A percentile compares a stretch with the other conserved stretches of the same genome.
Evolutionary conservation across 2,329 filamentous ascomycete genomes (phyloP).

Genomic region (Clonostachys rhizophaga): DNA sequence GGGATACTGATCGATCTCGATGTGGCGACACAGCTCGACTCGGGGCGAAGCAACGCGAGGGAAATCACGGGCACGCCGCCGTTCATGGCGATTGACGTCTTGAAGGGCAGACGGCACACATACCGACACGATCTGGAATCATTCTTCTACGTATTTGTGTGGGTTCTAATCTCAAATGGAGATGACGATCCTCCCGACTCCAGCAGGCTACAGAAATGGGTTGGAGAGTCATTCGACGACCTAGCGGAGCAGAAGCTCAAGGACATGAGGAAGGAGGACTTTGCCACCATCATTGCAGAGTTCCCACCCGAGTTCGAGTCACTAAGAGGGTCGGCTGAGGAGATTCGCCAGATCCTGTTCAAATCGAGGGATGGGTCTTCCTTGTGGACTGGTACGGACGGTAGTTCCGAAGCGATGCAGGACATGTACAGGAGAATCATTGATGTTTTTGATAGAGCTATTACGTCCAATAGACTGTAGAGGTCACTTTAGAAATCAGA

Average conservation of each 20-base stretch:
- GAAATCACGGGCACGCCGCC: conserved; percentile 3
- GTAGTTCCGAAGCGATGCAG: too few species aligned
- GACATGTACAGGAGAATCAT: too few species aligned
- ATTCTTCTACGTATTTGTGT: not conserved
- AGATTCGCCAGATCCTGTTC: not conserved
- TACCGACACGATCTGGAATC: not conserved
- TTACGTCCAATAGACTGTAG: too few species aligned
- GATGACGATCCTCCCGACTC: not conserved
- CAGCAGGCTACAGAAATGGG: not conserved
- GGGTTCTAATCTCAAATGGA: not conserved
- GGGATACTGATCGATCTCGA: conserved; percentile 27
- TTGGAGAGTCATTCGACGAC: not conserved
- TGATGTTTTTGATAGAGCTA: too few species aligned
- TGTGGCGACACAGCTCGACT: not conserved
- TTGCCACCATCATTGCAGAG: not conserved
- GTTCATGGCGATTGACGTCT: not conserved
- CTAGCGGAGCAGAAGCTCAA: not conserved
- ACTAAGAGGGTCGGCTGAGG: not conserved
- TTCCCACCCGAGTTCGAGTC: not conserved
- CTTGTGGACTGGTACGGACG: too few species aligned
- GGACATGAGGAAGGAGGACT: not conserved
- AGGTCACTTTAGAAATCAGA: too few species aligned
- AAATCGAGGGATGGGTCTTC: too few species aligned
- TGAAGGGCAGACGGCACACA: not conserved
- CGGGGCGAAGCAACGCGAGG: not conserved